Base-by-base conservation (phyloP, 768 basidiomycete species). In the Boletus edulis region DNA sequence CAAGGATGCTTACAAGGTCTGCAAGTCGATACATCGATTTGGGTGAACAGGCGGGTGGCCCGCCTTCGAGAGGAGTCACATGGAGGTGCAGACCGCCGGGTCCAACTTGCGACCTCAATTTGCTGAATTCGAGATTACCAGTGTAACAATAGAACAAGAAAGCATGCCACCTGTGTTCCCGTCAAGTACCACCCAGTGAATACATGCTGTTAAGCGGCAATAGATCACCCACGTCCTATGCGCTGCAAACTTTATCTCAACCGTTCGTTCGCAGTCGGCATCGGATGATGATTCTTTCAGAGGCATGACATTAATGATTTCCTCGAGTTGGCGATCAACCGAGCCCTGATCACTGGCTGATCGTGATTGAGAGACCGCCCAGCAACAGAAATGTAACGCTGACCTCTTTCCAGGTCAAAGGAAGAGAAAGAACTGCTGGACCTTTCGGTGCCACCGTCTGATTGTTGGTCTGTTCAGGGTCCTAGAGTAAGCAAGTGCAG, bases 1-100 rank as follows among this genome's bases (percentile, higher is more conserved):
- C 24, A 29, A 29, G 10, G 8, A 51, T n/a, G 2, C 58, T 55
- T 22, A 70, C 73, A n/a, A 72, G 69, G 22, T 61, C 46, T 6
- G 73, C 72, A 0, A 73, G 55, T 49, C 69, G 68, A 32, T 73
- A 74, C 70, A 74, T 73, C 0, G 73, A 74, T 60, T 73, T 73
- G 9, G 73, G 72, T 15, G 72, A 73, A 49, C 72, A 73, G 9
- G 48, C 29, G 4, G 61, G 61, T 37, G 52, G 50, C 4, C 38
- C 44, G 13, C 51, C 54, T 44, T 49, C 29, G 41, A 39, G 2
- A 14, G 38, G 20, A n/a, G 40, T 20, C 31, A 24, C 31, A 4
- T 40, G 47, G 17, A 43, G 15, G 22, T 12, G 39, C 2, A 15
- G 45, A 42, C 18, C 3, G 46, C 49, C 54, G 8, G 38, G 44